Percentiles rank a stretch among this genome's conserved stretches.
phyloP scores from a whole-genome alignment of 192 early-diverging fungal genomes.

The Linderina pennispora region DNA sequence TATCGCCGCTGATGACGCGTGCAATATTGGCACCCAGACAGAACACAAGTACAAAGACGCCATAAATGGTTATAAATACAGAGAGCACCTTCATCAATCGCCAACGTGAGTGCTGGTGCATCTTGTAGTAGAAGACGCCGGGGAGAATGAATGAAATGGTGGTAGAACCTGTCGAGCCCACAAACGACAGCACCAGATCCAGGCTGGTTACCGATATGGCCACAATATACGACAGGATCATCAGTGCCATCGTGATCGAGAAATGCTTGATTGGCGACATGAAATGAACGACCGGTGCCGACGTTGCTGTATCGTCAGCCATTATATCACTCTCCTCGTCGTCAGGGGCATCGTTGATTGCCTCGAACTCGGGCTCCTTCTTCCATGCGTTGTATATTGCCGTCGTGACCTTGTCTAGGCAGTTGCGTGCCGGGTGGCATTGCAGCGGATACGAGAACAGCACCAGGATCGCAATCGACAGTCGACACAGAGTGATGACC shows the following conservation, averaged over 20 bases:
- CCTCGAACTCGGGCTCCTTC: slow-evolving; percentile 33
- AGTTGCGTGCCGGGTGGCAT: slow-evolving; percentile 84
- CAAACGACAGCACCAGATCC: slow-evolving; percentile 80
- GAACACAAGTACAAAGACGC: slow-evolving; percentile 72
- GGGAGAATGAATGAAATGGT: slow-evolving; percentile 96
- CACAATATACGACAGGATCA: slow-evolving; percentile 62
- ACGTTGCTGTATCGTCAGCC: slow-evolving; percentile 11
- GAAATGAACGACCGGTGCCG: slow-evolving; percentile 26
- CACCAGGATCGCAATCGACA: slow-evolving; percentile 84
- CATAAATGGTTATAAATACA: slow-evolving; percentile 58
- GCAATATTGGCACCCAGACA: slow-evolving; percentile 66
- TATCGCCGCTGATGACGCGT: slow-evolving; percentile 25
- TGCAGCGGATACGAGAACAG: slow-evolving; percentile 92
- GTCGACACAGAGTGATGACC: slow-evolving; percentile 77
- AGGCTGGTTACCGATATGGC: slow-evolving; percentile 75
- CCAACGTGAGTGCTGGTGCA: slow-evolving; percentile 62
- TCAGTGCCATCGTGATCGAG: slow-evolving; percentile 61
- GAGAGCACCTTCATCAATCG: slow-evolving; percentile 58
- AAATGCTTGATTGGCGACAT: slow-evolving; percentile 48
- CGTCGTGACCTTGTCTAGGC: slow-evolving; percentile 76
- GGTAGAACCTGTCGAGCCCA: slow-evolving; percentile 95
- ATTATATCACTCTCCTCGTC: neutral
- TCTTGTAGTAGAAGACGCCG: slow-evolving; percentile 85
- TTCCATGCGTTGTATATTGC: slow-evolving; percentile 20
- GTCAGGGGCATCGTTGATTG: slow-evolving; percentile 7